Evolutionary conservation across 176 grass and related monocot species (phyloP).

Genomic region (Oryza officinalis): DNA sequence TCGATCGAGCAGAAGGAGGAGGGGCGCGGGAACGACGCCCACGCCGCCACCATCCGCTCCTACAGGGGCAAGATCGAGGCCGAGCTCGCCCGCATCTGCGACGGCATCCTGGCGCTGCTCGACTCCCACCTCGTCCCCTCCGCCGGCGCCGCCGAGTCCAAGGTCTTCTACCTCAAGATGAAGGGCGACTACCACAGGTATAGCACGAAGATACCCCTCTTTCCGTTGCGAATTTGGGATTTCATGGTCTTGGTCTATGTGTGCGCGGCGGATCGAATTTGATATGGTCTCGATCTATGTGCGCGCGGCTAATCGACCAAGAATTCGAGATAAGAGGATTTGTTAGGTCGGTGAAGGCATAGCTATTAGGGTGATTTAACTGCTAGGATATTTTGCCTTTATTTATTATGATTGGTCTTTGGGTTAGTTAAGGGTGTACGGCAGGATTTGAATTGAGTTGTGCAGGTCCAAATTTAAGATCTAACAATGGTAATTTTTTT

Average conservation of each 20-base stretch:
- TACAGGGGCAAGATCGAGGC: conserved; percentile 83
- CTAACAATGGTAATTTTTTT: neutral
- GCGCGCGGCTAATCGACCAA: neutral
- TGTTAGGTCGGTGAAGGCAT: neutral
- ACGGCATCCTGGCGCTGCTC: conserved; percentile 74
- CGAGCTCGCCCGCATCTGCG: conserved; percentile 82
- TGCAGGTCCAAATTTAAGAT: conserved; percentile 6
- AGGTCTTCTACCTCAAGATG: conserved; percentile 97
- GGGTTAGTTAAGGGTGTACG: neutral
- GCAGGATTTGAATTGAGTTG: neutral
- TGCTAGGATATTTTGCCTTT: neutral
- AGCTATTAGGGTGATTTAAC: neutral
- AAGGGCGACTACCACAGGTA: conserved; percentile 95
- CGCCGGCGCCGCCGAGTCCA: conserved; percentile 66
- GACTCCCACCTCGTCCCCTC: conserved; percentile 85
- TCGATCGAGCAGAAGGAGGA: conserved; percentile 97
- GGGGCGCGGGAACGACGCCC: conserved; percentile 72
- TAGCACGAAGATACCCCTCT: no score
- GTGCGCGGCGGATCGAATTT: no score
- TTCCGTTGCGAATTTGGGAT: neutral
- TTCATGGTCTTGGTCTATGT: neutral
- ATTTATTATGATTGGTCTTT: neutral
- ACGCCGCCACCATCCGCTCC: conserved; percentile 57
- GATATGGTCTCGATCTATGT: neutral
- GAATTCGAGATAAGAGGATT: neutral